These are phyloP conservation scores for Mortierella sp. DNA, from an alignment of 371 early-diverging fungal genomes.

Conservation along the genomic window DNA sequence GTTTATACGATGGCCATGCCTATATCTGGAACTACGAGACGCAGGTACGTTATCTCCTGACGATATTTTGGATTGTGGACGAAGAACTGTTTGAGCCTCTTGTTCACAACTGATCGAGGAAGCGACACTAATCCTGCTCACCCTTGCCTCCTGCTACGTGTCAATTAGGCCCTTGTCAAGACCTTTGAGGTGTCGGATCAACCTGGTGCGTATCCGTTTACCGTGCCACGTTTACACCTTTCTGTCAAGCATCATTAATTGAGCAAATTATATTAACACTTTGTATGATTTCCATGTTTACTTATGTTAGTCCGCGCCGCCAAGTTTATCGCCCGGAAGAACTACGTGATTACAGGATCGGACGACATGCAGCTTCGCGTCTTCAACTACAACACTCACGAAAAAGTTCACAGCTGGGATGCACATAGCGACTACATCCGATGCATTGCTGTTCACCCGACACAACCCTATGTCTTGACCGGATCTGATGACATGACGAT, in stretches of 20 bases:
- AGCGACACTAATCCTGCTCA: not conserved
- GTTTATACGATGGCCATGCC: constrained; percentile 97
- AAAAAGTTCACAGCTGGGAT: constrained; percentile 96
- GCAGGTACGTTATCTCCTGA: constrained; percentile 71
- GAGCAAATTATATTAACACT: not conserved
- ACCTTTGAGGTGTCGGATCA: constrained; percentile 95
- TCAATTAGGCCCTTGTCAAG: constrained; percentile 88
- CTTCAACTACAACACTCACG: constrained; percentile 99
- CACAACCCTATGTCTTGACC: constrained; percentile 93
- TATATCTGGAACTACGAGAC: constrained; percentile 99
- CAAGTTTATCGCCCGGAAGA: constrained; percentile 96
- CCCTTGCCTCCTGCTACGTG: not conserved
- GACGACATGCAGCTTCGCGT: constrained; percentile 98
- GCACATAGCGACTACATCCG: constrained; percentile 99
- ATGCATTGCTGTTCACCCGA: constrained; percentile 95
- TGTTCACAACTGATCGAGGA: not conserved
- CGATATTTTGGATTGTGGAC: too few species aligned
- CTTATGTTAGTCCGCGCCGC: constrained; percentile 87
- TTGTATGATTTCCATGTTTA: not conserved
- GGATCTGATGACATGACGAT: constrained; percentile 99
- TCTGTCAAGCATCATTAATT: not conserved
- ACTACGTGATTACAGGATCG: constrained; percentile 97
- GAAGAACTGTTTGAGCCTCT: not conserved
- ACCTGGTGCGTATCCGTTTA: constrained; percentile 70
- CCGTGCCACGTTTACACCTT: not conserved